Evolutionary conservation across 2,329 filamentous ascomycete species (phyloP).

Genomic region (Fusarium avenaceum): DNA sequence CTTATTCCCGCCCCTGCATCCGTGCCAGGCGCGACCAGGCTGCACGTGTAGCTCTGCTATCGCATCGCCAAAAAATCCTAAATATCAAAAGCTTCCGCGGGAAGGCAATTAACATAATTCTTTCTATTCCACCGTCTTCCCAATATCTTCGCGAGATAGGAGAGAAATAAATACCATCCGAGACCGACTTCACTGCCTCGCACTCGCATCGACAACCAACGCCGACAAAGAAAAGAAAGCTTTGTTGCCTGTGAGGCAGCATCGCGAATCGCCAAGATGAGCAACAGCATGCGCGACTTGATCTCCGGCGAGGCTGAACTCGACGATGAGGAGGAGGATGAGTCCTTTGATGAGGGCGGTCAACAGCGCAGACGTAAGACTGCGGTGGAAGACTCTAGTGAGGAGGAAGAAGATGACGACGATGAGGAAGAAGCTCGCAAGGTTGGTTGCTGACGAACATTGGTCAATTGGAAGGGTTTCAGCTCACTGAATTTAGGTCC

Average conservation of each 20-base stretch:
- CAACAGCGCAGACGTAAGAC: slow-evolving; percentile 66
- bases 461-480: slow-evolving; percentile 15
- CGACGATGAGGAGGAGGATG: slow-evolving; percentile 87
- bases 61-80: slow-evolving; percentile 48
- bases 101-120: slow-evolving; percentile 26
- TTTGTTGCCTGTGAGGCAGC: slow-evolving; percentile 48
- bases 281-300: slow-evolving; percentile 77
- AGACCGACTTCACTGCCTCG: slow-evolving; percentile 6
- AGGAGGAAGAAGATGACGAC: slow-evolving; percentile 93
- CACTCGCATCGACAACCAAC: slow-evolving; percentile 22
- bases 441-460: slow-evolving; percentile 61
- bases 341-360: slow-evolving; percentile 82
- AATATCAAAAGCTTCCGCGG: slow-evolving; percentile 33
- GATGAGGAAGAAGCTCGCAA: slow-evolving; percentile 86
- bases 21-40: slow-evolving; percentile 49
- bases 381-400: slow-evolving; percentile 83
- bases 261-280: slow-evolving; percentile 64
- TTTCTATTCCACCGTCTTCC: slow-evolving; percentile 24
- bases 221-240: slow-evolving; percentile 36
- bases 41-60: slow-evolving; percentile 47
- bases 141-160: slow-evolving; percentile 6
- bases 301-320: slow-evolving; percentile 89
- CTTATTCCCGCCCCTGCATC: slow-evolving; percentile 26
- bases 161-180: background rate
- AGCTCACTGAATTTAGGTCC: slow-evolving; percentile 69